Evolutionary conservation across 1,139 yeast species (phyloP).

Genomic region (Candida frijolesensis): DNA sequence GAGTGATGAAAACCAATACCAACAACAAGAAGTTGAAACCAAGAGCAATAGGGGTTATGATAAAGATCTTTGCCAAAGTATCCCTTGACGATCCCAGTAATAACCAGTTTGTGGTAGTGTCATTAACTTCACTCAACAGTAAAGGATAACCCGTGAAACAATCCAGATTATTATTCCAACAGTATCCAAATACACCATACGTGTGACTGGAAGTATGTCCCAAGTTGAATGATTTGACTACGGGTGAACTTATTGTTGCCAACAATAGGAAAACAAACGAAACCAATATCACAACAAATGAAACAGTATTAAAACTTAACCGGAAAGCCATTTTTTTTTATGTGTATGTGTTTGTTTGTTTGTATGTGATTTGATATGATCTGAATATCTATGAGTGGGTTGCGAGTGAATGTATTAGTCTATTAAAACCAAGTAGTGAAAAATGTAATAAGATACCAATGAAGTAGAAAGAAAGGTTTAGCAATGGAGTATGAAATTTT

Average conservation of each 20-base stretch:
- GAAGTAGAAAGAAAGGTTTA: too few relatives aligned
- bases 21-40: slow-evolving; percentile 61
- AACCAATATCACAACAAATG: slow-evolving; percentile 34
- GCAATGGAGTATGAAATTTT: too few relatives aligned
- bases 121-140: slow-evolving; percentile 17
- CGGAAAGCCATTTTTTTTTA: slow-evolving; percentile 13
- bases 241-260: slow-evolving; percentile 54
- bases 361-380: not conserved
- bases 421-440: too few relatives aligned
- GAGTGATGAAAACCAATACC: slow-evolving; percentile 41
- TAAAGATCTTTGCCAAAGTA: slow-evolving; percentile 67
- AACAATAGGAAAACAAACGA: slow-evolving; percentile 53
- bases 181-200: slow-evolving; percentile 89
- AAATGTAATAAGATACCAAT: too few relatives aligned
- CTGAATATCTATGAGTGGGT: too few relatives aligned
- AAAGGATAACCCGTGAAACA: slow-evolving; percentile 56
- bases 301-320: slow-evolving; percentile 30
- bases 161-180: slow-evolving; percentile 39
- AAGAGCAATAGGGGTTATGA: slow-evolving; percentile 81
- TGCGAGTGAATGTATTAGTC: too few relatives aligned
- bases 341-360: not conserved
- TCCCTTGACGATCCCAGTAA: slow-evolving; percentile 49
- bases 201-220: slow-evolving; percentile 48
- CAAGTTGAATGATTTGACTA: slow-evolving; percentile 37
- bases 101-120: slow-evolving; percentile 25